Base-by-base conservation (phyloP, 768 basidiomycete genomes). In the Boletus vermiculosoides region DNA sequence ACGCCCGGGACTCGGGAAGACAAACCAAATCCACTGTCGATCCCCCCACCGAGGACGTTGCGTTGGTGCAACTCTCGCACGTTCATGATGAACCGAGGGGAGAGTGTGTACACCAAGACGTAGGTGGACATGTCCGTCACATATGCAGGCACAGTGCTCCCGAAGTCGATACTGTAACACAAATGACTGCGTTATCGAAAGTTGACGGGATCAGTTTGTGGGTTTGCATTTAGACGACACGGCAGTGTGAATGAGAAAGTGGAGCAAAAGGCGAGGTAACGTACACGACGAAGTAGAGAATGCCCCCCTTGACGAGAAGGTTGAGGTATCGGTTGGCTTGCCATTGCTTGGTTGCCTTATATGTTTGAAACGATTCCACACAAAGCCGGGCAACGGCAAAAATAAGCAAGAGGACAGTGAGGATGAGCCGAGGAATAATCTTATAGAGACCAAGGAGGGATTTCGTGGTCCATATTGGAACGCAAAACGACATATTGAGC, bases 61-160 rank as follows among this genome's bases (percentile, higher is more conserved):
- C 15, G 40, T 6, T 12, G 1, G 44, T 62, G 30, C 45, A 60
- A 1, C 28, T 57, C 58, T 12, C 65, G 63, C 28, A 66, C 47
- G 46, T 39, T 62, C 20, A 66, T 47, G 28, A 66, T 56, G 46
- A 66, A 67, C 9, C 65, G 62, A 11, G 65, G 60, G 4, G 60
- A 30, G 46, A 66, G 45, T 10, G 39, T n/a, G 18, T 48, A 65
- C 52, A 62, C 23, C 4, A 45, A 3, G 34, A 54, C 13, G 44
- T 28, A 23, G 16, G 33, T 4, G 28, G 58, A 0, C 18, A 2
- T 1, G 39, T 36, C 28, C 41, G 50, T 13, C 9, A 54, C 31
- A 4, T 1, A n/a, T 20, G 31, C 63, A 6, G 20, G 0, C 6
- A 0, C 28, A 28, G 28, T 5, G 2, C 4, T 16, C 30, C 57